These are phyloP conservation scores for Penicillium soppii DNA, from an alignment of 495 filamentous ascomycete genomes.

Conservation along the genomic window DNA sequence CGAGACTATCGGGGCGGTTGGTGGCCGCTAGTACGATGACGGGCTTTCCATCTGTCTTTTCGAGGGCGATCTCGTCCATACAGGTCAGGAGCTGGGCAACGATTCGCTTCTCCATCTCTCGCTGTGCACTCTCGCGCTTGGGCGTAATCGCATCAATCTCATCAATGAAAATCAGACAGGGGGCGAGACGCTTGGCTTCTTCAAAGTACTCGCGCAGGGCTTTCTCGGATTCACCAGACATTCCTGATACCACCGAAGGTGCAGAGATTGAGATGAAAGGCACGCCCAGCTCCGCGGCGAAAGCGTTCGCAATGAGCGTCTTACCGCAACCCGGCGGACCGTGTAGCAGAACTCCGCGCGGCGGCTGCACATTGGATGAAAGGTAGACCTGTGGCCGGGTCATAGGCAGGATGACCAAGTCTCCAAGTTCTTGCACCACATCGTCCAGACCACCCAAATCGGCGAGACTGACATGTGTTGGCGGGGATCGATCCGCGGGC, in stretches of 20 bases:
- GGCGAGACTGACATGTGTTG: constrained; percentile 69
- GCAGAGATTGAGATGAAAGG: constrained; percentile 88
- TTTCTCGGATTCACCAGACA: constrained; percentile 96
- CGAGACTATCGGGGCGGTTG: constrained; percentile 86
- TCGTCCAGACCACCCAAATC: constrained; percentile 87
- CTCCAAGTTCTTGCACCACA: constrained; percentile 71
- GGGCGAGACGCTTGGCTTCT: constrained; percentile 82
- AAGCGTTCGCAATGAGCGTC: constrained; percentile 88
- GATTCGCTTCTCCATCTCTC: constrained; percentile 96
- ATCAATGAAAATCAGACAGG: constrained; percentile 92
- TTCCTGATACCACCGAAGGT: constrained; percentile 85
- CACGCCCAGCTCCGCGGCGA: constrained; percentile 80
- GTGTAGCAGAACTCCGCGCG: constrained; percentile 87
- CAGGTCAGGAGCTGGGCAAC: constrained; percentile 90
- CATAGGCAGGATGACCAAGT: constrained; percentile 81
- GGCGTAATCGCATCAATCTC: constrained; percentile 96
- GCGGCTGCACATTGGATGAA: constrained; percentile 61
- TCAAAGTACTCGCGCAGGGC: constrained; percentile 88
- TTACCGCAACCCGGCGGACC: constrained; percentile 95
- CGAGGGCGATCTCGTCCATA: constrained; percentile 79
- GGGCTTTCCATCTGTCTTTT: constrained; percentile 80
- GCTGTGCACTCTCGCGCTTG: constrained; percentile 89
- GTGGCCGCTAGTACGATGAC: constrained; percentile 94
- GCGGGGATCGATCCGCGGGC: constrained; percentile 64
- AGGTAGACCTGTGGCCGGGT: constrained; percentile 66